These are phyloP conservation scores for Hyphopichia homilentoma DNA, from an alignment of 805 yeast species.

Conservation along the genomic window DNA sequence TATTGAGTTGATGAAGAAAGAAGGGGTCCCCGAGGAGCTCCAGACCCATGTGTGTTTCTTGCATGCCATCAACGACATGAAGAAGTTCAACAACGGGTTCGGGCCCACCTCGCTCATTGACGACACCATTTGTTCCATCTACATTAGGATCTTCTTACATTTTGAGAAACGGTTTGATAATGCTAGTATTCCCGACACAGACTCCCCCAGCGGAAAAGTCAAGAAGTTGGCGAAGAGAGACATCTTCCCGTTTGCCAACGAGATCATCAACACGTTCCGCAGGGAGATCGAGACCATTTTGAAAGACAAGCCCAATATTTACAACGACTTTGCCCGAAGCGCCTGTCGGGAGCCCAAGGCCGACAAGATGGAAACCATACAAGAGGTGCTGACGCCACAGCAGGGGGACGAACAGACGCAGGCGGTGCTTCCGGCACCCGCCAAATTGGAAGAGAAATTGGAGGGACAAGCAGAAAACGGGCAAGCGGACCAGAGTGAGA, in stretches of 20 bases:
- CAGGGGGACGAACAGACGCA: neutral
- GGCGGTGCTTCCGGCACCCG: neutral
- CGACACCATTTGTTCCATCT: slow-evolving; percentile 64
- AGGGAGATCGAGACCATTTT: slow-evolving; percentile 27
- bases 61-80: slow-evolving; percentile 53
- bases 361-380: slow-evolving; percentile 1
- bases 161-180: slow-evolving; percentile 7
- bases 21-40: slow-evolving; percentile 34
- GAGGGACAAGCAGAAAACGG: neutral
- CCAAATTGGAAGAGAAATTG: neutral
- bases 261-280: slow-evolving; percentile 25
- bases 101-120: slow-evolving; percentile 76
- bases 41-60: slow-evolving; percentile 42
- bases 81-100: slow-evolving; percentile 74
- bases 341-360: slow-evolving; percentile 7
- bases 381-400: neutral
- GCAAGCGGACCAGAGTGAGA: too few relatives aligned
- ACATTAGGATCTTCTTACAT: slow-evolving; percentile 43
- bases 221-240: slow-evolving; percentile 41
- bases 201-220: slow-evolving; percentile 26
- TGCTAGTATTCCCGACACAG: neutral
- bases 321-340: slow-evolving; percentile 27
- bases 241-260: slow-evolving; percentile 37
- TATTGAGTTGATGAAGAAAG: slow-evolving; percentile 20
- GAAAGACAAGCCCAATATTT: slow-evolving; percentile 27